Conservation (phyloP, 2,329 filamentous ascomycete genomes). For the Nothopassalora personata region DNA sequence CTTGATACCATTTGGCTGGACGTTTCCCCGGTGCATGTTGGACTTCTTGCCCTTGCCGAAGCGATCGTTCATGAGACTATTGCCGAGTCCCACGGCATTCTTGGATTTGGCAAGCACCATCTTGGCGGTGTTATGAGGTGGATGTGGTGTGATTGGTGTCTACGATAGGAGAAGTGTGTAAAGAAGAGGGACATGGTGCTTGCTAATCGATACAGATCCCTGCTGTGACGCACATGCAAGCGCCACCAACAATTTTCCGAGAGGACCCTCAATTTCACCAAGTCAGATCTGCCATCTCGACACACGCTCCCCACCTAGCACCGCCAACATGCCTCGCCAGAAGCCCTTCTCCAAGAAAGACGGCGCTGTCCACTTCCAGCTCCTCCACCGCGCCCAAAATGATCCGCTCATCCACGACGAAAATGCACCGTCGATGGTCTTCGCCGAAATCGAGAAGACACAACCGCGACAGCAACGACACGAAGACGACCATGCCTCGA, state of each 20-base stretch:
- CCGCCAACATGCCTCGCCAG: conserved; percentile 61
- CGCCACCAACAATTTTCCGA: conserved; percentile 3
- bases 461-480: conserved; percentile 13
- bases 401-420: conserved; percentile 94
- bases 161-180: conserved; percentile 1
- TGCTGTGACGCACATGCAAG: conserved; percentile 9
- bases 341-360: conserved; percentile 87
- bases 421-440: conserved; percentile 80
- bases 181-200: conserved; percentile 6
- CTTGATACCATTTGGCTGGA: conserved; percentile 57
- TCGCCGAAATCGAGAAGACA: conserved; percentile 57
- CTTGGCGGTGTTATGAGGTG: conserved; percentile 27
- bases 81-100: conserved; percentile 89
- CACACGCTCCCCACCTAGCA: neutral
- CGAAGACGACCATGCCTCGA: conserved; percentile 26
- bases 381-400: conserved; percentile 94
- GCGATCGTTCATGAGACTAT: conserved; percentile 96
- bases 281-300: neutral
- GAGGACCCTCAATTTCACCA: neutral
- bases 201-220: conserved; percentile 6
- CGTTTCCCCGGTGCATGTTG: conserved; percentile 68
- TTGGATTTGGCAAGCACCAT: conserved; percentile 90
- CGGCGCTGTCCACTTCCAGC: conserved; percentile 76
- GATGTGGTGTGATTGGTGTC: conserved; percentile 5
- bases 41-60: conserved; percentile 88